Conservation (phyloP, 2,329 filamentous ascomycete species). For the Tolypocladium nubicola region DNA sequence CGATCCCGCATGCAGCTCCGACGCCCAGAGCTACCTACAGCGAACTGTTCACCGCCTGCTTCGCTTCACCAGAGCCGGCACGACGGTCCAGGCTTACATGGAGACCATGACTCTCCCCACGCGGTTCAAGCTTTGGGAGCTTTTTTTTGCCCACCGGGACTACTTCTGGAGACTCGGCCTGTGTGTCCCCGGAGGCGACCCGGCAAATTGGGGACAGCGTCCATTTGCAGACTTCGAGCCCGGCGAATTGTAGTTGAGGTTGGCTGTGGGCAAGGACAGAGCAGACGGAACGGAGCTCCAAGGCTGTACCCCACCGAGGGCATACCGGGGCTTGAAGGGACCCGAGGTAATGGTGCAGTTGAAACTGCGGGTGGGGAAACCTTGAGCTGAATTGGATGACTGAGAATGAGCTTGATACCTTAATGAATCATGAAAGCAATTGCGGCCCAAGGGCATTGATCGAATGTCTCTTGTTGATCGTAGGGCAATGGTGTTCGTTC, state of each 20-base stretch:
- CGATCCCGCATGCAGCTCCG: slow-evolving; percentile 63
- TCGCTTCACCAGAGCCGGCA: slow-evolving; percentile 12
- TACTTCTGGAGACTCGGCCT: slow-evolving; percentile 93
- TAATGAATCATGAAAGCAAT: not conserved
- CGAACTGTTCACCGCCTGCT: slow-evolving; percentile 13
- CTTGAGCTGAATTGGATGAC: not conserved
- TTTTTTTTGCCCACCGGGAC: slow-evolving; percentile 88
- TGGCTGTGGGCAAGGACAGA: not conserved
- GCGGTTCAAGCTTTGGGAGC: slow-evolving; percentile 72
- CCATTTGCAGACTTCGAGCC: slow-evolving; percentile 24
- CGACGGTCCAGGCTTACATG: slow-evolving; percentile 11
- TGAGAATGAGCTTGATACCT: not conserved
- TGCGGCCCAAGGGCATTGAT: too few relatives aligned
- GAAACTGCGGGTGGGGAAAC: not conserved
- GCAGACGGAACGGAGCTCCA: not conserved
- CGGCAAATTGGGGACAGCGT: slow-evolving; percentile 52
- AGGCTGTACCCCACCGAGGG: not conserved
- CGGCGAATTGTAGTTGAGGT: slow-evolving; percentile 25
- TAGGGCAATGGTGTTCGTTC: not conserved
- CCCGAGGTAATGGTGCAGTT: not conserved
- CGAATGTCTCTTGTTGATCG: not conserved
- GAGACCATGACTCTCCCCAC: slow-evolving; percentile 39
- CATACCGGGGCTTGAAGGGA: not conserved
- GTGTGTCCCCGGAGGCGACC: slow-evolving; percentile 74
- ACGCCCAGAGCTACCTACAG: slow-evolving; percentile 32